These are phyloP conservation scores for Fraxinus sp. DNA, from an alignment of 305 asterid genomes.

Conservation along the genomic window DNA sequence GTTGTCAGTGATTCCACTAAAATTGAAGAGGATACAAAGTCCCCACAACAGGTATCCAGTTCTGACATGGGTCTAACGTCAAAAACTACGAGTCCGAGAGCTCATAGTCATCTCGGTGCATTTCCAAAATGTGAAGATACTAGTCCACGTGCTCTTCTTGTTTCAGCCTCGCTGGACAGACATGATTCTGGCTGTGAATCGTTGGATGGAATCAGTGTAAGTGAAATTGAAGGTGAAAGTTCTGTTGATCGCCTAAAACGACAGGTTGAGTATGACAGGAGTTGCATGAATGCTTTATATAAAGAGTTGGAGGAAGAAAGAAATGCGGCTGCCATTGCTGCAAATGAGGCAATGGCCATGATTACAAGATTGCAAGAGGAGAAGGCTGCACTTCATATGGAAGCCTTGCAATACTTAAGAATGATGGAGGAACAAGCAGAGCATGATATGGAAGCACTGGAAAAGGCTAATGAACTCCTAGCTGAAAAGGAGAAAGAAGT, in stretches of 20 bases:
- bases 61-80: constrained; percentile 25
- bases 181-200: constrained; percentile 34
- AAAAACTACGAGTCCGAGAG: constrained; percentile 23
- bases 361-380: constrained; percentile 91
- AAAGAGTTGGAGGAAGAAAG: constrained; percentile 82
- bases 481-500: constrained; percentile 75
- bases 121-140: constrained; percentile 21
- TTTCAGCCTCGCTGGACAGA: constrained; percentile 33
- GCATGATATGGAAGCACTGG: constrained; percentile 77
- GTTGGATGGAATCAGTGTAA: constrained; percentile 34
- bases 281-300: constrained; percentile 46
- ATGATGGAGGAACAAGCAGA: constrained; percentile 97
- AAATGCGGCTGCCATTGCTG: constrained; percentile 71
- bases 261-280: constrained; percentile 54
- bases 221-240: constrained; percentile 57
- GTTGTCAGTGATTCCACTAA: constrained; percentile 26
- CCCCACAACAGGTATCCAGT: constrained; percentile 22
- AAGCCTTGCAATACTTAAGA: constrained; percentile 79
- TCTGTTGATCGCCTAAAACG: constrained; percentile 42
- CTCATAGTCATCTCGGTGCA: constrained; percentile 21
- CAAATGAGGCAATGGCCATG: constrained; percentile 86
- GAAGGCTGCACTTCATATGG: constrained; percentile 82
- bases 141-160: constrained; percentile 19
- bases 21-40: constrained; percentile 32
- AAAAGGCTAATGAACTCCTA: constrained; percentile 67